These are phyloP conservation scores for Lactarius hengduanensis DNA, from an alignment of 768 basidiomycete species.

Conservation along the genomic window DNA sequence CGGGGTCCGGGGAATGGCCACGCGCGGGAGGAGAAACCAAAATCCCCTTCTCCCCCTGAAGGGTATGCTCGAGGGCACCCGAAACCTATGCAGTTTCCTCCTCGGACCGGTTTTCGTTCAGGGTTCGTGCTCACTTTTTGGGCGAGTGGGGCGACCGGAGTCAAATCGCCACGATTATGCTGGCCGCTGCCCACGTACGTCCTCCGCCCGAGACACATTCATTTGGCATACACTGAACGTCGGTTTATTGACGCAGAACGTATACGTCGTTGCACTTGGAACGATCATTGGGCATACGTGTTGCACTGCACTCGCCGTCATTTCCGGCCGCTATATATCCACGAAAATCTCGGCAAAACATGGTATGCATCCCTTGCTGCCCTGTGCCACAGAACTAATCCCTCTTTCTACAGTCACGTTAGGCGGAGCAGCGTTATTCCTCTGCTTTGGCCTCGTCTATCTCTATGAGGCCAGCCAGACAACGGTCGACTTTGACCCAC, in stretches of 20 bases:
- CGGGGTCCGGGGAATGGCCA: conserved; percentile 41
- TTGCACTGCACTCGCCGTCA: conserved; percentile 86
- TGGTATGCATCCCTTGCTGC: conserved; percentile 48
- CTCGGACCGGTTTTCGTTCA: conserved; percentile 95
- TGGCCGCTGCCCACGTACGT: conserved; percentile 88
- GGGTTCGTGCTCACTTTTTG: conserved; percentile 93
- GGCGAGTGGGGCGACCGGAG: conserved; percentile 99
- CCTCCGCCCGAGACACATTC: conserved; percentile 34
- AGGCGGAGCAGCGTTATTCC: conserved; percentile 27
- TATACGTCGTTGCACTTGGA: conserved; percentile 86
- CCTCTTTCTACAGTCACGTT: conserved; percentile 25
- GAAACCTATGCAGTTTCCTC: conserved; percentile 80
- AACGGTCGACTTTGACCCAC: conserved; percentile 24
- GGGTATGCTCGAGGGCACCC: conserved; percentile 56
- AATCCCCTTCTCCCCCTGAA: conserved; percentile 27
- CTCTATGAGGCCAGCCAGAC: conserved; percentile 24
- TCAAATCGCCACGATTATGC: conserved; percentile 94
- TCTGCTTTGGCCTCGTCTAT: conserved; percentile 28
- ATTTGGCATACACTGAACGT: conserved; percentile 21
- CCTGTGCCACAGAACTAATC: background rate
- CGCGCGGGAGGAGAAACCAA: conserved; percentile 27
- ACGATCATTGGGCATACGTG: conserved; percentile 85
- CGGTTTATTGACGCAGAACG: conserved; percentile 57
- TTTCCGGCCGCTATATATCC: conserved; percentile 91
- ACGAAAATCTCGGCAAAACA: conserved; percentile 95